Evolutionary conservation across 2,329 filamentous ascomycete genomes (phyloP), one percentile per base, ranked within the genome.

Genomic region (Fusarium pilosicola): DNA sequence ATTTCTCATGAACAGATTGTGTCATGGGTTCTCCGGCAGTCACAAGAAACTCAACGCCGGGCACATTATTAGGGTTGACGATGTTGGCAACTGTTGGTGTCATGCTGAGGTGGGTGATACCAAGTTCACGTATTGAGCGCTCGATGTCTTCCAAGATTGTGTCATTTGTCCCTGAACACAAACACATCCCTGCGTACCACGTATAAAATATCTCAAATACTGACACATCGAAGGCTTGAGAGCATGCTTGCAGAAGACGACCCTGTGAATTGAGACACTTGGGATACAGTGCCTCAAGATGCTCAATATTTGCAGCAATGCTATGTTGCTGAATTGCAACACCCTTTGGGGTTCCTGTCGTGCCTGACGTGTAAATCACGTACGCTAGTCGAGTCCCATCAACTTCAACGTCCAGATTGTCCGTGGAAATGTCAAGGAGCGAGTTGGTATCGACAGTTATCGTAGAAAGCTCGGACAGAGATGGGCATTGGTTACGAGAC

Each of bases 121-220:
- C 76, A 24, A 97, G 82, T 2, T 81, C 79, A 7, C 90, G 86
- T 62, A 97, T 93, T 1, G 90, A 86, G 26, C 83, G 80, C 79
- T 95, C 93, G 14, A 97, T 84, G 75, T 97, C 91, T 44, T 86
- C 86, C 76, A 96, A 94, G 1, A 97, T 82, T 4, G 89, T 87
- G 75, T 96, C 93, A 74, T 95, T 95, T 1, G 86, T 88, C 0
- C 91, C 92, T 5, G 93, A 89, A 78, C 93, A 97, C 18, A 97
- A 85, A 68, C 92, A 93, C 85, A 96, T 94, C 8, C 94, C 94
- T 39, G 87, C 87, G 52, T 89, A 88, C 92, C 94, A 97, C 1
- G 94, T 86, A 76, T 94, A 97, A 80, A 97, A 96, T 20, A 97
- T 95, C 77, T 97, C 95, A 79, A 97, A 97, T 0, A 97, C 93